phyloP scores from a whole-genome alignment of 257 asterid species.

The Gentiana macrophylla region DNA sequence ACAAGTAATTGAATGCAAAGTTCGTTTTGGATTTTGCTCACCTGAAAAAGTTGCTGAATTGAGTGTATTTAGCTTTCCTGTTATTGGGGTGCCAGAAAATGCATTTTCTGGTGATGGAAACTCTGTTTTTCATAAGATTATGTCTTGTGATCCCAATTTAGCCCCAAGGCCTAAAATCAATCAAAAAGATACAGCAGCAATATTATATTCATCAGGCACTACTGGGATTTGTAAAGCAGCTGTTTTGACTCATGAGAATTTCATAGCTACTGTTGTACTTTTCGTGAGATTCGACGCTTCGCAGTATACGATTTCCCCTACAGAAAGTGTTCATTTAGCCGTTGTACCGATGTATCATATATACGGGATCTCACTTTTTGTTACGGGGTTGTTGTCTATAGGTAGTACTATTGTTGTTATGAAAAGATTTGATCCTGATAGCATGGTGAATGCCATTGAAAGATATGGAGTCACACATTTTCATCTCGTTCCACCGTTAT shows the following conservation, averaged over 20 bases:
- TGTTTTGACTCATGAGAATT: slow-evolving; percentile 55
- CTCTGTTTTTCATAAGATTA: slow-evolving; percentile 29
- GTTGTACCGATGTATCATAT: slow-evolving; percentile 69
- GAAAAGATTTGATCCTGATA: slow-evolving; percentile 52
- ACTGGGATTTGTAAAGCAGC: slow-evolving; percentile 63
- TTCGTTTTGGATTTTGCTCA: slow-evolving; percentile 35
- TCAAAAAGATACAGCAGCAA: slow-evolving; percentile 59
- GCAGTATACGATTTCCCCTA: slow-evolving; percentile 30
- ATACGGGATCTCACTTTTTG: slow-evolving; percentile 62
- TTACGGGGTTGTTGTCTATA: slow-evolving; percentile 56
- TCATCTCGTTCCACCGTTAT: slow-evolving; percentile 55
- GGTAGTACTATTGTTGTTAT: slow-evolving; percentile 52
- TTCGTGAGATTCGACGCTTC: slow-evolving; percentile 68
- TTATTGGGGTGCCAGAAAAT: slow-evolving; percentile 48
- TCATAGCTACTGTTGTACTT: slow-evolving; percentile 49
- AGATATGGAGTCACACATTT: slow-evolving; percentile 60
- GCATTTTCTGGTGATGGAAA: slow-evolving; percentile 6
- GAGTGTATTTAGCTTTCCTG: slow-evolving; percentile 24
- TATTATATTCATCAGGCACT: slow-evolving; percentile 74
- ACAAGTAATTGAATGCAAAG: slow-evolving; percentile 42
- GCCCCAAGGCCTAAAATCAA: slow-evolving; percentile 46
- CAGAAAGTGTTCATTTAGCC: slow-evolving; percentile 48
- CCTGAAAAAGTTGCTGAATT: slow-evolving; percentile 28
- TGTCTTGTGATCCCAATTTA: slow-evolving; percentile 42
- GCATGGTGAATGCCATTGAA: slow-evolving; percentile 51